A percentile compares a stretch with the other conserved stretches of the same genome.
phyloP scores from a whole-genome alignment of 345 rosid genomes.

The Linum tenue region DNA sequence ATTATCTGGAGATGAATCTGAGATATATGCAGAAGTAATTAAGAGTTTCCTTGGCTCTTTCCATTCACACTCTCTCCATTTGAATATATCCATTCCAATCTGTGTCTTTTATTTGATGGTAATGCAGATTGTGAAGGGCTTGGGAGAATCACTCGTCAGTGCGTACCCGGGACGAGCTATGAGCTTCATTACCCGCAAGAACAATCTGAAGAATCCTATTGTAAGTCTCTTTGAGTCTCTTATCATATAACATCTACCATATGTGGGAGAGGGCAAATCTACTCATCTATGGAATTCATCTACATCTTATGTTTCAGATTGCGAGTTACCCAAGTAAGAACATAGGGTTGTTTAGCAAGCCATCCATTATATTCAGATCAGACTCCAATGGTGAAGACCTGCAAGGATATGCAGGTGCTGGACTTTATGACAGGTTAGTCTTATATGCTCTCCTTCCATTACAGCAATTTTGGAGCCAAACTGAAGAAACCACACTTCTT shows the following conservation, averaged over 20 bases:
- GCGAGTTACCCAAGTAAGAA: slow-evolving; percentile 34
- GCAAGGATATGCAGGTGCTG: slow-evolving; percentile 39
- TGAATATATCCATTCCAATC: too few relatives aligned
- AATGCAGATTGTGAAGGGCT: slow-evolving; percentile 36
- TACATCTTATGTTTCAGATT: slow-evolving; percentile 21
- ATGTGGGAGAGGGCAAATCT: not conserved
- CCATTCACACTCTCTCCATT: too few relatives aligned
- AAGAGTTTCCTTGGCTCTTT: not conserved
- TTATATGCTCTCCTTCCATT: not conserved
- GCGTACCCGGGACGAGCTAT: slow-evolving; percentile 34
- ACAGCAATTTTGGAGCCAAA: too few relatives aligned
- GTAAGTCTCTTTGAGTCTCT: slow-evolving; percentile 18
- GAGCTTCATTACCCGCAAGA: slow-evolving; percentile 33
- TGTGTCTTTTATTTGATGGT: not conserved
- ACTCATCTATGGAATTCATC: too few relatives aligned
- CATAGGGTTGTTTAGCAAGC: slow-evolving; percentile 23
- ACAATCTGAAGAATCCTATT: slow-evolving; percentile 24
- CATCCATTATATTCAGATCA: slow-evolving; percentile 31
- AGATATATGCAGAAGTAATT: slow-evolving; percentile 33
- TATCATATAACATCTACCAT: not conserved
- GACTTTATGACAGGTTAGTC: slow-evolving; percentile 37
- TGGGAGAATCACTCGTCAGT: slow-evolving; percentile 38
- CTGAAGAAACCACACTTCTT: too few relatives aligned
- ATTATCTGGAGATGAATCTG: slow-evolving; percentile 28
- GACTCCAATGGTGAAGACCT: slow-evolving; percentile 43